Conservation (phyloP, 2,329 filamentous ascomycete species). For the Didymella keratinophila region DNA sequence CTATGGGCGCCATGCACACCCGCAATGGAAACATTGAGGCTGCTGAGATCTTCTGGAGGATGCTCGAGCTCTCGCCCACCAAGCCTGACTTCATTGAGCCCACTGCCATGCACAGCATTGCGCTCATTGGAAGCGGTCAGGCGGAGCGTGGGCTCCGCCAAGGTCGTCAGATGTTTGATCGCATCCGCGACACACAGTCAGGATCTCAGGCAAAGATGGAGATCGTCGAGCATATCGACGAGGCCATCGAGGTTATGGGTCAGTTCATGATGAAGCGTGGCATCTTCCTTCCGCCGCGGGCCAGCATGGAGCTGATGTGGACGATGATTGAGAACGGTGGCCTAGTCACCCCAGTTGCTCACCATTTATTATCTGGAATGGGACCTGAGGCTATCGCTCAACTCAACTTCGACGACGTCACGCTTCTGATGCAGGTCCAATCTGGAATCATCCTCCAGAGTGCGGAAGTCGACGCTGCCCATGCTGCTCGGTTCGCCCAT, state of each 20-base stretch:
- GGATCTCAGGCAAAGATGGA: constrained; percentile 61
- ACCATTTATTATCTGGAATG: constrained; percentile 67
- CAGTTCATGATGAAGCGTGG: constrained; percentile 63
- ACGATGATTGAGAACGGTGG: constrained; percentile 72
- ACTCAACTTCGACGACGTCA: constrained; percentile 62
- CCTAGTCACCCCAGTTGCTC: constrained; percentile 65
- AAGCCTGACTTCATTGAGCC: constrained; percentile 80
- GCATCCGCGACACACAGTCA: constrained; percentile 71
- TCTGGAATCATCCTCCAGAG: constrained; percentile 58
- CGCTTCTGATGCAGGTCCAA: constrained; percentile 69
- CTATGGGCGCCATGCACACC: constrained; percentile 85
- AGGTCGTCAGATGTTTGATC: constrained; percentile 85
- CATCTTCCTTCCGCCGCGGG: constrained; percentile 60
- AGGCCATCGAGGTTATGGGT: constrained; percentile 76
- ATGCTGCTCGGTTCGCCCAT: constrained; percentile 67
- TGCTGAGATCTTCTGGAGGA: constrained; percentile 81
- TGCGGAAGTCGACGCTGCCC: constrained; percentile 62
- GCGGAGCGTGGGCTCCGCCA: constrained; percentile 81
- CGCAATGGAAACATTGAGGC: constrained; percentile 80
- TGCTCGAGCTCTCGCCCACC: constrained; percentile 69
- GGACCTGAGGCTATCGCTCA: constrained; percentile 66
- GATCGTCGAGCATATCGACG: constrained; percentile 81
- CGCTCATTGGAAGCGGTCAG: constrained; percentile 84
- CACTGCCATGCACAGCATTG: constrained; percentile 87
- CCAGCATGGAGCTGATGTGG: constrained; percentile 67